Conservation (phyloP, 2,329 filamentous ascomycete species). For the Mariannaea elegans region DNA sequence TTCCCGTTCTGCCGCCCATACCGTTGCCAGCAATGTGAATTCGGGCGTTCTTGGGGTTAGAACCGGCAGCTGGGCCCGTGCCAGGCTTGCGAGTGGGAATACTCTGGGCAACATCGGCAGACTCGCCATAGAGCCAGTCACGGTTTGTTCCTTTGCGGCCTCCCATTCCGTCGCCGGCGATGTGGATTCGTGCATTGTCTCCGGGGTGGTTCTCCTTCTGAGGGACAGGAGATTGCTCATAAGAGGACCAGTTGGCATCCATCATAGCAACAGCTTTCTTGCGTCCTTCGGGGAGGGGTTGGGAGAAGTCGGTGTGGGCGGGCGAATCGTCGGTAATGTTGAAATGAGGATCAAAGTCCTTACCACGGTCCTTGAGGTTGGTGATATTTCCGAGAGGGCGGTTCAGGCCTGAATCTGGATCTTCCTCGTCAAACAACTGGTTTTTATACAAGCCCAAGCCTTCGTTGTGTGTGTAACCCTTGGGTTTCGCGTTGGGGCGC, state of each 20-base stretch:
- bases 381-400: constrained; percentile 71
- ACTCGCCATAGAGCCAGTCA: constrained; percentile 66
- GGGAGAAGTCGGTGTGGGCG: constrained; percentile 51
- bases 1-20: constrained; percentile 62
- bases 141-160: constrained; percentile 62
- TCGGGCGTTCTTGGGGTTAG: constrained; percentile 26
- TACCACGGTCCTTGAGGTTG: constrained; percentile 76
- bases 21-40: constrained; percentile 57
- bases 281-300: constrained; percentile 64
- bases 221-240: constrained; percentile 61
- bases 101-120: constrained; percentile 47
- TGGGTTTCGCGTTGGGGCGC: constrained; percentile 53
- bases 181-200: constrained; percentile 46
- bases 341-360: constrained; percentile 83
- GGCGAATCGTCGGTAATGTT: constrained; percentile 75
- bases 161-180: constrained; percentile 73
- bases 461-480: constrained; percentile 70
- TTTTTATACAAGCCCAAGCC: constrained; percentile 79
- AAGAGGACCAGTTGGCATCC: constrained; percentile 69
- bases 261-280: constrained; percentile 79
- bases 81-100: constrained; percentile 48
- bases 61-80: constrained; percentile 4
- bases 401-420: constrained; percentile 49
- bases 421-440: constrained; percentile 72
- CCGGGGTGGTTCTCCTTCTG: constrained; percentile 27